These are phyloP conservation scores for Suhomyces bokatorum DNA, from an alignment of 1,139 yeast genomes.

Conservation along the genomic window DNA sequence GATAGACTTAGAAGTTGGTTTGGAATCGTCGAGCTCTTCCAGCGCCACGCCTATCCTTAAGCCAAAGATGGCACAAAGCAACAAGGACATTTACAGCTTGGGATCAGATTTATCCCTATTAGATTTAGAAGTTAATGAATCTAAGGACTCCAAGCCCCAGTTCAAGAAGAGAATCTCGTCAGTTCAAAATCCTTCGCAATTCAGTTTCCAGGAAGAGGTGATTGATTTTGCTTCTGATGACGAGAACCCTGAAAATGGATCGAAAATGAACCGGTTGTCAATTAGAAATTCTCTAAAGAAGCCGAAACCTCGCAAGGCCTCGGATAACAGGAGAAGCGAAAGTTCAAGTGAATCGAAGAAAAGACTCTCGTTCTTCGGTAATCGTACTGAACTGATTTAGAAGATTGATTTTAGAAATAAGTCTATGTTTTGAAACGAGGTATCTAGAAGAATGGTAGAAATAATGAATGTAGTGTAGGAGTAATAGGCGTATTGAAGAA, in stretches of 20 bases:
- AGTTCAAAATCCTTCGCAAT: constrained; percentile 32
- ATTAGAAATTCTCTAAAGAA: constrained; percentile 44
- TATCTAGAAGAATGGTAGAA: not conserved
- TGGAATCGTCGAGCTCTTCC: constrained; percentile 34
- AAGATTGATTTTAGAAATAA: not conserved
- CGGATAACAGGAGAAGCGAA: constrained; percentile 40
- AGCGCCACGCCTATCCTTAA: constrained; percentile 25
- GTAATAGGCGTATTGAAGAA: too few relatives aligned
- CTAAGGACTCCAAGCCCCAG: constrained; percentile 13
- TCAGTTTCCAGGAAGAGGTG: constrained; percentile 46
- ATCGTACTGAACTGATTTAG: constrained; percentile 5
- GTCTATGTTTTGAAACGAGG: constrained; percentile 1
- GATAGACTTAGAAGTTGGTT: constrained; percentile 43
- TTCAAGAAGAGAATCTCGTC: constrained; percentile 38
- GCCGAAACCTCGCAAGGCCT: constrained; percentile 32
- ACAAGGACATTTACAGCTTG: constrained; percentile 14
- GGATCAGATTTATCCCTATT: constrained; percentile 32
- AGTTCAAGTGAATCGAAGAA: constrained; percentile 30
- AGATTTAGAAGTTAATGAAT: constrained; percentile 33
- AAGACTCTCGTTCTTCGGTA: constrained; percentile 35
- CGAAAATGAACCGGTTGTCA: constrained; percentile 43
- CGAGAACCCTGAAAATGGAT: constrained; percentile 41
- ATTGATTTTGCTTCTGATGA: constrained; percentile 53
- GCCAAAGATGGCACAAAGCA: constrained; percentile 14
- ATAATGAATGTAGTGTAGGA: not conserved